Conservation (phyloP, 108 stramenopile genomes). For the Pseudonitzschia multistriata region DNA sequence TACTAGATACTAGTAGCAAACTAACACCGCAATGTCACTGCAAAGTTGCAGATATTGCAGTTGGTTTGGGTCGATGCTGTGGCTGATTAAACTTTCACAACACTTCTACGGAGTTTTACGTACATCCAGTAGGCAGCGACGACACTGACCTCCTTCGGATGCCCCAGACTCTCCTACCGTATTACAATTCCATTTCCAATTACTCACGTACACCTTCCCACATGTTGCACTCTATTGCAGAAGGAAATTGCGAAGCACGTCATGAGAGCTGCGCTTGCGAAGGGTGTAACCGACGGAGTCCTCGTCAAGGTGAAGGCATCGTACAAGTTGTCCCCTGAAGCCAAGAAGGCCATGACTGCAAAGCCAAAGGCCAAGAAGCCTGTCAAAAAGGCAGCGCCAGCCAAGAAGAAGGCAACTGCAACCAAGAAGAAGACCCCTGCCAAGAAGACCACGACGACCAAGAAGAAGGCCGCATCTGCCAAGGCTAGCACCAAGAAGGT, state of each 20-base stretch:
- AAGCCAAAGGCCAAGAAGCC: slow-evolving; percentile 37
- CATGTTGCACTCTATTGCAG: slow-evolving; percentile 2
- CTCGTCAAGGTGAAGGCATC: slow-evolving; percentile 68
- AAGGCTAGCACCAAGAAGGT: background rate
- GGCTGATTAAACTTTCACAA: slow-evolving; percentile 19
- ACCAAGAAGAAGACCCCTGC: slow-evolving; percentile 5
- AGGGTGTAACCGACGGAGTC: slow-evolving; percentile 56
- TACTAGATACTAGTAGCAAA: slow-evolving; percentile 5
- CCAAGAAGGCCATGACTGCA: slow-evolving; percentile 51
- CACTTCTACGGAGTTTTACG: slow-evolving; percentile 18
- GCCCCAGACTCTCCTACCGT: background rate
- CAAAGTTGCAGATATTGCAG: background rate
- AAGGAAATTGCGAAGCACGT: slow-evolving; percentile 60
- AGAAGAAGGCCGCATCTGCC: background rate
- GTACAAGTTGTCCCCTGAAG: slow-evolving; percentile 70
- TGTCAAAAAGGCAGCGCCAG: slow-evolving; percentile 21
- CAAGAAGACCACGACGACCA: background rate
- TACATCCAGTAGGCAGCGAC: slow-evolving; percentile 25
- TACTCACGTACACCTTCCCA: background rate
- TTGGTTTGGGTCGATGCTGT: background rate
- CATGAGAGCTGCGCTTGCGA: slow-evolving; percentile 62
- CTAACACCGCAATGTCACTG: background rate
- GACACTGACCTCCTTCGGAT: background rate
- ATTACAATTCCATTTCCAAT: slow-evolving; percentile 9
- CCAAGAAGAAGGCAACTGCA: background rate